Evolutionary conservation across 805 yeast species (phyloP), one percentile per base, ranked within the genome.

Genomic region (Sungouiozyma intestinalis): DNA sequence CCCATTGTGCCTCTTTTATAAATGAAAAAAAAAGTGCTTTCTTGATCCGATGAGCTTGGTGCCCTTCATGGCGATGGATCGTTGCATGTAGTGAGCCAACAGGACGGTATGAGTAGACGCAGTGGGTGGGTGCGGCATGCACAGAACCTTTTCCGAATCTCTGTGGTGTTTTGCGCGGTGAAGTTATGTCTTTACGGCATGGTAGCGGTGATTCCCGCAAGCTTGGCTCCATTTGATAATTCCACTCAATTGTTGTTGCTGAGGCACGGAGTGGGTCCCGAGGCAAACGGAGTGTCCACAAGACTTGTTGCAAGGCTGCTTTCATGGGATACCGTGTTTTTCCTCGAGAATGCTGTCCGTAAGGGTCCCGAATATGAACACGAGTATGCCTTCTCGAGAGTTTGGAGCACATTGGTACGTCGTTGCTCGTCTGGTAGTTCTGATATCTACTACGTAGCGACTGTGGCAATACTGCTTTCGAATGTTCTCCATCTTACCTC

Each of bases 321-420:
- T 19, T 71, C 79, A 3, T 90, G 97, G 97, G 98, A 90, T 58
- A 71, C 80, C 1, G 92, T 87, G 0, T 87, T 79, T 60, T 87
- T 83, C 54, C 58, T 73, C 14, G 76, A 78, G 36, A 48, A 47
- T 6, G 58, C 79, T 42, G 75, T 83, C 16, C 20, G 41, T 29
- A 55, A 61, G 8, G 59, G 63, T 14, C 63, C 69, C 2, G 58
- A 64, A n/a, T 88, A 69, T 60, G 97, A 90, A 61, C 95, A 90
- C 58, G 94, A 87, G 62, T 83, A 76, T 71, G 97, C 94, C 3
- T 90, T 85, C 57, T 78, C 94, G 20, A 83, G 83, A 9, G 54
- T 76, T 2, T 90, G 95, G 94, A 71, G 81, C 66, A 74, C 18
- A 37, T 79, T 3, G 60, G 81, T 3, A n/a, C 56, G 49, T 20